Base-by-base conservation (phyloP, 2,329 filamentous ascomycete species). In the Endoconidiophora polonica region DNA sequence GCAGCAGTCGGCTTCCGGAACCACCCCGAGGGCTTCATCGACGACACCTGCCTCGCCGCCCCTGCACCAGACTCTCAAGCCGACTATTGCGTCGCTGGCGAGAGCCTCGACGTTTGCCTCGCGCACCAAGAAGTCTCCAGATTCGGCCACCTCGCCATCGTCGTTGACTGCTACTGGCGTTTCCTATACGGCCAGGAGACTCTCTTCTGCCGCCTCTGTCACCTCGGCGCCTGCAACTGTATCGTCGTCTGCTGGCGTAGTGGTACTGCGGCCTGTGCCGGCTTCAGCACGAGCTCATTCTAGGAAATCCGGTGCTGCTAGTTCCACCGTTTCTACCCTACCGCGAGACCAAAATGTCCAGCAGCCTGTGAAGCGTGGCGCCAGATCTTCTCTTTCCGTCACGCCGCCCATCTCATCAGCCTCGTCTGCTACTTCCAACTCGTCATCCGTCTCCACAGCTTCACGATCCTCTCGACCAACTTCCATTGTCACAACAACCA, bases 391-490 rank as follows among this genome's bases (percentile, higher is more conserved):
- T 18, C 46, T 40, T 40, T 43, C 48, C 18, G 16, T 33, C 14
- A 45, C 48, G 43, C 37, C 22, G 14, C 47, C 47, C 20, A 33
- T 24, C 18, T 44, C 47, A 18, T 43, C 48, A 45, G 20, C 41
- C 10, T 45, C 41, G 23, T 29, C 45, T 39, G 23, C 49, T 4
- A 49, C 33, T 24, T 41, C 42, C 14, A 42, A 44, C 23, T 29
- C 36, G 14, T 42, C 38, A 39, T 22, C 36, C 23, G 12, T 39
- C 47, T 47, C 42, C 49, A 44, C 44, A 51, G 40, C 45, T 48
- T 52, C 42, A 46, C 46, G 44, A 36, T 43, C 40, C 68, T 74
- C 60, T 69, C 74, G 55, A 67, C 65, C 64, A 67, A 68, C 63
- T 65, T 65, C 59, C 64, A 62, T 62, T 5, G 26, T 24, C 18